Evolutionary conservation across 805 yeast genomes (phyloP).

Genomic region (Metschnikowia cubensis): DNA sequence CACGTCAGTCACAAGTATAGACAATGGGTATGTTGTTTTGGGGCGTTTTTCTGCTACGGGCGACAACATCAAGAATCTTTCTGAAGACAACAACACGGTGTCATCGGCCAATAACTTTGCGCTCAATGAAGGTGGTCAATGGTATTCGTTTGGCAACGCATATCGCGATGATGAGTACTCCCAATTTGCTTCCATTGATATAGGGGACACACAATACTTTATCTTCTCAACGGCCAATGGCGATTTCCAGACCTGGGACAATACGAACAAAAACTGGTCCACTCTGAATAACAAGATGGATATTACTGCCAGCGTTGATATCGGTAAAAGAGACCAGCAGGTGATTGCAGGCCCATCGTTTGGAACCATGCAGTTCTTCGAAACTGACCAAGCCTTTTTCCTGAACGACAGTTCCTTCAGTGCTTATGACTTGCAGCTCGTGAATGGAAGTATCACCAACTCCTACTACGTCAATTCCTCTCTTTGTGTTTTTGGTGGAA

Average conservation of each 20-base stretch:
- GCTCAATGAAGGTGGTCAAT: constrained; percentile 33
- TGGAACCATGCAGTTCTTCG: constrained; percentile 30
- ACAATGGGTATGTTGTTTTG: constrained; percentile 23
- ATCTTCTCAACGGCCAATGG: constrained; percentile 30
- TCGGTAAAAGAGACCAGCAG: constrained; percentile 25
- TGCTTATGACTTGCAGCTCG: constrained; percentile 22
- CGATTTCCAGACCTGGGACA: constrained; percentile 39
- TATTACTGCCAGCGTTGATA: constrained; percentile 24
- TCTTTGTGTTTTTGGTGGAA: constrained; percentile 57
- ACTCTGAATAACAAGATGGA: constrained; percentile 23
- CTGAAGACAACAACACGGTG: constrained; percentile 25
- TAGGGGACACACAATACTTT: constrained; percentile 39
- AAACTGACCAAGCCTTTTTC: constrained; percentile 25
- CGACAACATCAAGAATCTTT: constrained; percentile 20
- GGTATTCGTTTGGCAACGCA: constrained; percentile 42
- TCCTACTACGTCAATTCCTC: constrained; percentile 48
- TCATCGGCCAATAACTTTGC: constrained; percentile 34
- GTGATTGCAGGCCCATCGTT: constrained; percentile 35
- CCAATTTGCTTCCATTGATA: constrained; percentile 32
- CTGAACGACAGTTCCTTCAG: constrained; percentile 20
- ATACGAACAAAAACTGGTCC: constrained; percentile 33
- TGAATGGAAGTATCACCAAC: constrained; percentile 21
- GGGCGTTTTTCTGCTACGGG: constrained; percentile 31
- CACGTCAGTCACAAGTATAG: constrained; percentile 19
- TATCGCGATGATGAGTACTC: constrained; percentile 21